Percentiles rank a stretch among this genome's conserved stretches.
phyloP scores from a whole-genome alignment of 345 rosid species.

The Heritiera fomes region DNA sequence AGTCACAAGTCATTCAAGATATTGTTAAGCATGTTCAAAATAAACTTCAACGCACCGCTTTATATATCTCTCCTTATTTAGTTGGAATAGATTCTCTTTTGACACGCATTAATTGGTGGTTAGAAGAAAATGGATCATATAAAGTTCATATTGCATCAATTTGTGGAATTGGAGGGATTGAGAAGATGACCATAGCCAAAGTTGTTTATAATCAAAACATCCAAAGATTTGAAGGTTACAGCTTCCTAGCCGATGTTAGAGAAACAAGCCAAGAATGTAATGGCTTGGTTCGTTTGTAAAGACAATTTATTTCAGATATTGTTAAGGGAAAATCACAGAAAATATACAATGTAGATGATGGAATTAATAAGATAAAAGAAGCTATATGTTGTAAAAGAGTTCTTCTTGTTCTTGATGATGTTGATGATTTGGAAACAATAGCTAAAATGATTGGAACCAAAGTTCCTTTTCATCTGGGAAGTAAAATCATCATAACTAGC shows the following conservation, averaged over 20 bases:
- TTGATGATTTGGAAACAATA: no score
- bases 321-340: not conserved
- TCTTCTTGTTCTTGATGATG: no score
- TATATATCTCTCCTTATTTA: not conserved
- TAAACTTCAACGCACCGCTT: not conserved
- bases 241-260: slow-evolving; percentile 37
- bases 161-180: not conserved
- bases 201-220: slow-evolving; percentile 10
- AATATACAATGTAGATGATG: not conserved
- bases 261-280: not conserved
- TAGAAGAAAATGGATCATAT: not conserved
- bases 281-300: slow-evolving; percentile 15
- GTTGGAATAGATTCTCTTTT: not conserved
- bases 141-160: not conserved
- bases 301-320: slow-evolving; percentile 22
- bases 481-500: no score
- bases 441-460: no score
- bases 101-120: not conserved
- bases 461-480: no score
- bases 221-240: slow-evolving; percentile 24
- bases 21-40: not conserved
- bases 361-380: not conserved
- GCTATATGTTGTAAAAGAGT: no score
- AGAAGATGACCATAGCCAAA: slow-evolving; percentile 8
- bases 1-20: not conserved